Base-by-base conservation (phyloP, 306 rosid genomes). In the Cajanus cajan region DNA sequence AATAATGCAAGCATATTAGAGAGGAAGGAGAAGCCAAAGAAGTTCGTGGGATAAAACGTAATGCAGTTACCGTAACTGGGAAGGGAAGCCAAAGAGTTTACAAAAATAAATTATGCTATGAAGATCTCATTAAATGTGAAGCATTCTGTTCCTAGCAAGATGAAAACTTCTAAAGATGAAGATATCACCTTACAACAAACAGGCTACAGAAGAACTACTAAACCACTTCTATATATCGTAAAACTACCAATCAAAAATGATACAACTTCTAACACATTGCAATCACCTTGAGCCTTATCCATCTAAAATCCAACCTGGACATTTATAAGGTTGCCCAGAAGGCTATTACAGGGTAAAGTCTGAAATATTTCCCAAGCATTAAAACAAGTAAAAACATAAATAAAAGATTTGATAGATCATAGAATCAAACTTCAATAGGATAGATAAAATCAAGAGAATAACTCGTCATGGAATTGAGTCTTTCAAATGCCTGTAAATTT, bases 401-500 rank as follows among this genome's bases (percentile, higher is more conserved):
- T 18, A 52, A 52, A 21, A 3, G 28, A 52, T 8, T 19, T 19
- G 31, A 52, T 19, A 52, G 13, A 34, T 34, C 37, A 34, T 34
- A 34, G 4, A 34, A 34, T 34, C 37, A 34, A 2, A 34, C 37
- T 14, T 15, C 52, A 45, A 11, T 10, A 22, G 5, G 62, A 22
- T 5, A 5, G 78, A 57, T 7, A 73, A 8, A 67, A 47, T 45
- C 73, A 65, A 44, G 71, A 22, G 48, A 61, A 83, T 73, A 54
- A 19, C 11, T 19, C n/a, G 25, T 8, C 21, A 21, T 2, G 1
- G 16, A 55, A 59, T 28, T 12, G 10, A 18, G 2, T 24, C 9
- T 70, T 52, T 41, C 15, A 72, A 54, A 55, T 19, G 37, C 47
- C 28, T 2, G 40, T 44, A 45, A 67, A 77, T 48, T 47, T 41